Conservation (phyloP, 306 rosid species). For the Senna siamea region DNA sequence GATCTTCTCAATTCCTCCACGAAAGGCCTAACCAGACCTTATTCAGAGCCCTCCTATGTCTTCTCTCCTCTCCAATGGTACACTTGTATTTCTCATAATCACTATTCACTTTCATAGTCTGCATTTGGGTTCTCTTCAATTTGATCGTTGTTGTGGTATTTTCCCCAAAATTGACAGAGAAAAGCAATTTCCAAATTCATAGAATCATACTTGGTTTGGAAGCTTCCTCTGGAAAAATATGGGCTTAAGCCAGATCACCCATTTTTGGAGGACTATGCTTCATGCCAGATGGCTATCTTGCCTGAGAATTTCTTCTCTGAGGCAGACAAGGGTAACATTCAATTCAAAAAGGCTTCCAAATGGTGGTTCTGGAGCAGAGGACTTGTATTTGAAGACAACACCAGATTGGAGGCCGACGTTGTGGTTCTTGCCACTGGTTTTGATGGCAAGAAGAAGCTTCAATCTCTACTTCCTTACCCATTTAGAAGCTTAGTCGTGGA, state of each 20-base stretch:
- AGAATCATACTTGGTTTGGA: conserved; percentile 64
- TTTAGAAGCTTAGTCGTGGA: conserved; percentile 52
- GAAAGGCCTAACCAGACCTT: conserved; percentile 59
- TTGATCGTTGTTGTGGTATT: background rate
- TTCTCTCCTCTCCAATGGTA: conserved; percentile 62
- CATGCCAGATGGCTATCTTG: conserved; percentile 77
- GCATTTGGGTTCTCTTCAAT: no score
- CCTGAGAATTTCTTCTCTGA: conserved; percentile 61
- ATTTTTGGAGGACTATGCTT: conserved; percentile 70
- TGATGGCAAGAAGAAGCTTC: conserved; percentile 62
- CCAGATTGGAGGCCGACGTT: conserved; percentile 58
- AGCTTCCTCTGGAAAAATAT: conserved; percentile 60
- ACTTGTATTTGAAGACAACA: conserved; percentile 58
- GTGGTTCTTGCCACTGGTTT: conserved; percentile 69
- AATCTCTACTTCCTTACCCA: conserved; percentile 52
- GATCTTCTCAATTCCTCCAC: conserved; percentile 66
- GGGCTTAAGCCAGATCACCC: conserved; percentile 67
- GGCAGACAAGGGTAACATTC: conserved; percentile 61
- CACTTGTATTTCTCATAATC: background rate
- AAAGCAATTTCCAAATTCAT: conserved; percentile 64
- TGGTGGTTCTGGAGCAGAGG: conserved; percentile 69
- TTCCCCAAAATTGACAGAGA: conserved; percentile 43
- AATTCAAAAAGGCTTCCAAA: conserved; percentile 51
- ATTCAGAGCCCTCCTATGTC: conserved; percentile 47
- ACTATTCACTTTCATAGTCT: no score